Evolutionary conservation across 1,139 yeast genomes (phyloP), one percentile per base, ranked within the genome.

Genomic region (Spencermartinsiella ligniputridi): DNA sequence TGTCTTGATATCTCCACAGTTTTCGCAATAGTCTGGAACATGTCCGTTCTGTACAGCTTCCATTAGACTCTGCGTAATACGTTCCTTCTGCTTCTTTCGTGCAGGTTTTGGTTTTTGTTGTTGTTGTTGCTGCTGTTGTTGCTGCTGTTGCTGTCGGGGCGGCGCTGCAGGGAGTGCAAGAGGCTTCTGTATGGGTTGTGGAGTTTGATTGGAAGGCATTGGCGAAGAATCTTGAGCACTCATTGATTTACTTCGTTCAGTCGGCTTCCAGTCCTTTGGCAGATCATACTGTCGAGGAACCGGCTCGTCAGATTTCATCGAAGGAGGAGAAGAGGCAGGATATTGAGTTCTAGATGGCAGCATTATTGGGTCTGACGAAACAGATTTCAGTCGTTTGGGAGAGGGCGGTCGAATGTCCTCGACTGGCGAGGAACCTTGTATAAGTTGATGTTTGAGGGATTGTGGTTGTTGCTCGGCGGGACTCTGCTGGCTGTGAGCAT

Each of bases 1-100:
- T 1, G 71, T 67, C 30, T 53, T 48, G 9, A 55, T 56, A 12
- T 56, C 57, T 11, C 69, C 69, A 46, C 72, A 68, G 53, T 69
- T 69, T 18, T 53, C 57, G 48, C 72, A 68, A 37, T 53, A 60
- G n/a, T 49, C 47, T 17, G 62, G 61, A 12, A 49, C 47, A 41
- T 50, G 48, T 29, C 60, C 61, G 12, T 43, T 45, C 15, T 49
- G 44, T 8, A 57, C 30, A n/a, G 53, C 50, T 18, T 48, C 51
- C 32, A 44, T 42, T 22, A 52, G 48, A 9, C 48, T 40, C 37
- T 47, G 48, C 36, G 46, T 52, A 27, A 57, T 54, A 9, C 32
- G 8, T 27, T 27, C 32, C n/a, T 27, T 27, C 32, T 27, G 32
- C 12, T 27, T 27, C 15, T 27, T 27, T 9, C 32, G 8, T 15